A percentile compares a stretch with the other conserved stretches of the same genome.
These are phyloP conservation scores for Balansia obtecta DNA, from an alignment of 2,329 filamentous ascomycete species.

Conservation along the genomic window DNA sequence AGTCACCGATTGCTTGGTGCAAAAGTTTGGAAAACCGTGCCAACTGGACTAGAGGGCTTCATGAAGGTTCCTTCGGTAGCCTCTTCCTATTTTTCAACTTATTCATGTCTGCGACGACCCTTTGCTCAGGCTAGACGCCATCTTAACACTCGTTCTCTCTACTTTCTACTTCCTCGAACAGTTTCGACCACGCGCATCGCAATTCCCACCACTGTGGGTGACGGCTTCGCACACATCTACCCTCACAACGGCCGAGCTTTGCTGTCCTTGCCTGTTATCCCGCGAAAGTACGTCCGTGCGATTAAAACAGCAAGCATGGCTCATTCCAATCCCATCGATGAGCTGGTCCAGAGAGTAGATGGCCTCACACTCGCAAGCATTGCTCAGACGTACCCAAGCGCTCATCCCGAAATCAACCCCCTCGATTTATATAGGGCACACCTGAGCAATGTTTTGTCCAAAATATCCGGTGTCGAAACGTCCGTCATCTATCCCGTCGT, in stretches of 20 bases:
- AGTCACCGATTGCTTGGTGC: conserved; percentile 4
- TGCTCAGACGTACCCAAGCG: conserved; percentile 33
- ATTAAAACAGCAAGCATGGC: conserved; percentile 2
- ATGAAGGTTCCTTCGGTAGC: conserved; percentile 1
- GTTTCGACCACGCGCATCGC: neutral
- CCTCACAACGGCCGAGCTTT: neutral
- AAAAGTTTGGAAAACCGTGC: conserved; percentile 2
- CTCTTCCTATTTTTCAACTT: neutral
- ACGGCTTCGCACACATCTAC: neutral
- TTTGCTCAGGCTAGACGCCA: conserved; percentile 4
- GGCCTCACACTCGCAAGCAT: conserved; percentile 6
- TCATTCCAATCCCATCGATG: conserved; percentile 1
- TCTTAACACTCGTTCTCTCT: neutral
- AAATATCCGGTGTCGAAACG: conserved; percentile 57
- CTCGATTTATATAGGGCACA: conserved; percentile 71
- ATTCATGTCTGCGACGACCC: neutral
- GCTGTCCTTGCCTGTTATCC: neutral
- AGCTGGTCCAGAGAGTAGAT: conserved; percentile 7
- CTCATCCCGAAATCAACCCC: conserved; percentile 58
- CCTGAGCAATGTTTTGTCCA: conserved; percentile 54
- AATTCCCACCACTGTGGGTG: neutral
- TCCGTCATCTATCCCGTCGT: conserved; percentile 63
- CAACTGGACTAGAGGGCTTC: neutral
- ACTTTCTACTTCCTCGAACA: neutral
- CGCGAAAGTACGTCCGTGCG: neutral